phyloP scores from a whole-genome alignment of 768 basidiomycete genomes.

The Sporobolomyces roseus region DNA sequence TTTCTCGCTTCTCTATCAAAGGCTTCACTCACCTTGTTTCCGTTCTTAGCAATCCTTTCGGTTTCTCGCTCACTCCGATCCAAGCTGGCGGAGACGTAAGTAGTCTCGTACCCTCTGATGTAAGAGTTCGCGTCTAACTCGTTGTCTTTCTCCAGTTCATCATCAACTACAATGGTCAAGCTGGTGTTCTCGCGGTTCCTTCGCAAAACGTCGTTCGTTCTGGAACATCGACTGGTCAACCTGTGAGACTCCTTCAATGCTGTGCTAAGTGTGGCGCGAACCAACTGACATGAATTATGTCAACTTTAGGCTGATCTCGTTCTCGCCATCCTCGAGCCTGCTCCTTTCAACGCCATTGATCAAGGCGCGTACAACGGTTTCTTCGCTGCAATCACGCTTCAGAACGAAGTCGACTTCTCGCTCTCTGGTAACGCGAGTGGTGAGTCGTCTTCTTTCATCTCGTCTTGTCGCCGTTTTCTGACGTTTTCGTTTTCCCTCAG shows the following conservation, averaged over 20 bases:
- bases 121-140: too few species aligned
- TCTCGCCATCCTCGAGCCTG: conserved; percentile 57
- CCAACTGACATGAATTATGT: too few species aligned
- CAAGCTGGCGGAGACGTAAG: conserved; percentile 54
- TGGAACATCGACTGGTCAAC: conserved; percentile 63
- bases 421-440: conserved; percentile 48
- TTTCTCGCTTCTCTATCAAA: conserved; percentile 43
- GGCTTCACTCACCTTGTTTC: conserved; percentile 48
- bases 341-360: conserved; percentile 58
- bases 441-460: neutral
- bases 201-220: conserved; percentile 53
- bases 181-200: conserved; percentile 17
- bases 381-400: conserved; percentile 61
- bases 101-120: conserved; percentile 52
- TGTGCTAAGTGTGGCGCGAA: too few species aligned
- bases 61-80: conserved; percentile 66
- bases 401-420: conserved; percentile 52
- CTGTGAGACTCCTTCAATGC: neutral
- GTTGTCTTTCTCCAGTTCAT: conserved; percentile 7
- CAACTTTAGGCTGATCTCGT: conserved; percentile 55
- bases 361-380: conserved; percentile 58
- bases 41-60: conserved; percentile 69
- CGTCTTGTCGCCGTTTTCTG: neutral
- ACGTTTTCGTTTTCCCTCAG: neutral
- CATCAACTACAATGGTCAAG: conserved; percentile 26